Evolutionary conservation across 1,284 basidiomycete species (phyloP), one percentile per base, ranked within the genome.

Genomic region (Ceratobasidium sp.): DNA sequence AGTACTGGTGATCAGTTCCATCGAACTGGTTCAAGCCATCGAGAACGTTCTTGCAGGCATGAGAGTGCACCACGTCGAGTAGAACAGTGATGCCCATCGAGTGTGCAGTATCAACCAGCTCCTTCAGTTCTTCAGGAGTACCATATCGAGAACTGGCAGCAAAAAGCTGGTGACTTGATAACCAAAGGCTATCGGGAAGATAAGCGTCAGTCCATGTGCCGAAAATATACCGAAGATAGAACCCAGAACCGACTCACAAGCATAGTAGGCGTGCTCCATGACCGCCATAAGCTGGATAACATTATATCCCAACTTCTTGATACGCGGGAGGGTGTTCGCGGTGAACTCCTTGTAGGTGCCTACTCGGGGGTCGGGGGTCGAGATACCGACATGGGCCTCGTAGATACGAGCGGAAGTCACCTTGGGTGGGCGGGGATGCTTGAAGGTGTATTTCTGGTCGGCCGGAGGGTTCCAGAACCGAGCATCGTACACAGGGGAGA

Each of bases 211-310:
- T 48, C 46, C 48, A 76, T 62, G 48, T 26, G 12, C 36, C 45
- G 46, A 39, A 41, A 58, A 58, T 58, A 58, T 58, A 1, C 36
- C 41, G 41, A 55, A 43, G 32, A 5, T 58, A 64, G 41, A 28
- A 60, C 39, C 9, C 14, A 10, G 2, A 39, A n/a, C 12, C 16
- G 0, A 83, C 92, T 78, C 76, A 94, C 93, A 97, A 75, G 97
- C 97, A 82, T 99, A 99, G 82, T 99, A 99, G 2, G 96, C 93
- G 78, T 99, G 97, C 80, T 98, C 96, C 93, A 98, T 96, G 76
- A 98, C 85, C 5, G 93, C 96, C 96, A 97, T 97, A 78, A 98
- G 87, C 80, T 99, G 97, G 75, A 99, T 97, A 59, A 91, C 89
- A 79, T 99, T 99, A 83, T 99, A 99, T 3, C 96, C 97, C 26